Base-by-base conservation (phyloP, 352 stramenopile genomes). In the Phytophthora aleatoria region DNA sequence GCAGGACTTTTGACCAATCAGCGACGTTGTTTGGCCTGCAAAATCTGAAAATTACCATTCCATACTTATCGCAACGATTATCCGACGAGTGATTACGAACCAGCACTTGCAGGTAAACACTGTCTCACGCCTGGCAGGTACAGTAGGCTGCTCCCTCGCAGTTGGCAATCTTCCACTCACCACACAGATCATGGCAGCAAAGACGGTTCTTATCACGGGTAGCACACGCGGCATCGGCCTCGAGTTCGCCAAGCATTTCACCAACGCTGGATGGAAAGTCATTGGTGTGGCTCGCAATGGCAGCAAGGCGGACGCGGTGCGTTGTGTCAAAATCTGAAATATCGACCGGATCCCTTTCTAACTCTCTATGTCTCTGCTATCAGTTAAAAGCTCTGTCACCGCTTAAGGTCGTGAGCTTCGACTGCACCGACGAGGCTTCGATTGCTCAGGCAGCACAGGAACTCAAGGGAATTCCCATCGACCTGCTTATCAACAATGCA, bases 401-500 rank as follows among this genome's bases (percentile, higher is more conserved):
- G 31, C 71, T 76, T 54, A 77, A 83, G 51, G 36, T 91, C n/a
- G 59, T 86, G 28, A 44, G 60, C 24, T 58, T 87, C 4, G 79
- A 91, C 43, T 69, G 61, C 16, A 71, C 49, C 27, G 68, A 83
- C 39, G 80, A 88, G 54, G 31, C 49, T 24, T 85, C 77, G 10
- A 83, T 89, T 31, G 5, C 50, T 9, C 39, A 51, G 6, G 73
- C 69, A 3, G 76, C 74, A 10, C 55, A 73, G 48, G 59, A 71
- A 26, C 69, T 88, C 0, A 53, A 83, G 26, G 71, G 61, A 30
- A 61, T 79, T n/a, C 48, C 68, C 5, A 79, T 91, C 45, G 76
- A 90, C 48, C 31, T 90, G 57, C 66, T 89, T 9, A 67, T 89
- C 44, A 89, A 91, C 73, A 90, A 89, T 43, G 83, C 78, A 30